Base-by-base conservation (phyloP, 2,329 filamentous ascomycete species). In the Sclerotinia borealis region DNA sequence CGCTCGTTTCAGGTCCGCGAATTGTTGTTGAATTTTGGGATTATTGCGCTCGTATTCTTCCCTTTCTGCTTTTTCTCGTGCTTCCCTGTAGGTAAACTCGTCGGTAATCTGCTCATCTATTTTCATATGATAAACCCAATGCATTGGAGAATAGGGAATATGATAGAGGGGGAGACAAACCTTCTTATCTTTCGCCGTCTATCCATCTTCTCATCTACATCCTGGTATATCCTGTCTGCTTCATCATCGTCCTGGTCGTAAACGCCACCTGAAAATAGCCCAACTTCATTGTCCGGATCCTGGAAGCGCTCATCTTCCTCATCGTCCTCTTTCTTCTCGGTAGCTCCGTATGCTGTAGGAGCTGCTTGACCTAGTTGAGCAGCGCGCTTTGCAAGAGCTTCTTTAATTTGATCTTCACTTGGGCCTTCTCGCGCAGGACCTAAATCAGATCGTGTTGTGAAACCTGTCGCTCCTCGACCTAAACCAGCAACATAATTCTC, bases 191-290 rank as follows among this genome's bases (percentile, higher is more conserved):
- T 96, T 67, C 95, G 83, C 69, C 95, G 85, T 78, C 85, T 90
- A 69, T 96, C 93, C 93, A 99, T 98, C 78, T 90, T 93, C 80
- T 97, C 95, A 73, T 99, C 95, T 68, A 99, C 91, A 74, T 92
- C 90, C 72, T 93, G 89, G 79, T 96, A 99, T 73, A 99, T 96
- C 72, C 91, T 84, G 78, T 99, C 95, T 49, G 95, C 95, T 77
- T 99, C 96, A 73, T 99, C 95, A 73, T 99, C 95, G 63, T 99
- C 95, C 75, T 95, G 90, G 76, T 98, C 95, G 79, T 96, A 99
- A 71, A 95, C 90, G 41, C 95, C 95, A 63, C 92, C 93, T 3
- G 95, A 93, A 73, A 99, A 99, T 27, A 99, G 81, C 5, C 96
- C 95, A 54, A 95, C 90, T 76, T 99, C 95, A 73, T 98, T 98